These are phyloP conservation scores for Suaeda aralocaspica DNA, from an alignment of 148 eudicot genomes.

Conservation along the genomic window DNA sequence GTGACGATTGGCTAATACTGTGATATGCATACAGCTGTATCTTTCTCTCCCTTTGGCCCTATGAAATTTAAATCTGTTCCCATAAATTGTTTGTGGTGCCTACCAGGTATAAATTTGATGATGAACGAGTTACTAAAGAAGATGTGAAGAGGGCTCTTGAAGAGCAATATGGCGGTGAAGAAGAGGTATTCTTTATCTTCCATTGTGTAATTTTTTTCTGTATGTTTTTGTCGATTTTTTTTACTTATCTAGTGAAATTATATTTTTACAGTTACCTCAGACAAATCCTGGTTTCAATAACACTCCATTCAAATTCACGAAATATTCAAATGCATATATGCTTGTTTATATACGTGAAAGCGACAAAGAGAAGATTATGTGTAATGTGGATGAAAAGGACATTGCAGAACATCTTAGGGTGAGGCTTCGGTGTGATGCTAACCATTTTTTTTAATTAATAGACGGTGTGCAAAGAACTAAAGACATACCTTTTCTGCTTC, in stretches of 20 bases:
- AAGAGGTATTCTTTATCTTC: constrained; percentile 54
- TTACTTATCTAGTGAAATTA: background rate
- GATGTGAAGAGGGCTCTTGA: constrained; percentile 85
- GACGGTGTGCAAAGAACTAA: background rate
- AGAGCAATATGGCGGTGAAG: constrained; percentile 99
- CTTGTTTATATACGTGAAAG: constrained; percentile 92
- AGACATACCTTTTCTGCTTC: constrained; percentile 4
- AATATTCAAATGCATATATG: constrained; percentile 98
- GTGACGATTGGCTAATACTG: constrained; percentile 9
- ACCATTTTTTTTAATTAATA: background rate
- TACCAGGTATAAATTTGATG: constrained; percentile 90
- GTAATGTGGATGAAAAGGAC: constrained; percentile 95
- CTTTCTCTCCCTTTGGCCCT: background rate
- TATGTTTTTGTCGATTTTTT: background rate
- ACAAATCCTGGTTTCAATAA: constrained; percentile 93
- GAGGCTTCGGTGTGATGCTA: constrained; percentile 20
- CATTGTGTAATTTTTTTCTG: background rate
- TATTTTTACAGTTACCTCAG: constrained; percentile 59
- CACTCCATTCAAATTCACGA: constrained; percentile 88
- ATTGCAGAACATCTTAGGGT: constrained; percentile 93
- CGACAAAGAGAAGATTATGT: constrained; percentile 88
- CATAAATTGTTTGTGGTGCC: constrained; percentile 4
- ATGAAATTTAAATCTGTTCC: background rate
- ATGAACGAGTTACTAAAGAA: constrained; percentile 96
- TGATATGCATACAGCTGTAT: background rate